Evolutionary conservation across 345 rosid species (phyloP).

Genomic region (Garcia nutans): DNA sequence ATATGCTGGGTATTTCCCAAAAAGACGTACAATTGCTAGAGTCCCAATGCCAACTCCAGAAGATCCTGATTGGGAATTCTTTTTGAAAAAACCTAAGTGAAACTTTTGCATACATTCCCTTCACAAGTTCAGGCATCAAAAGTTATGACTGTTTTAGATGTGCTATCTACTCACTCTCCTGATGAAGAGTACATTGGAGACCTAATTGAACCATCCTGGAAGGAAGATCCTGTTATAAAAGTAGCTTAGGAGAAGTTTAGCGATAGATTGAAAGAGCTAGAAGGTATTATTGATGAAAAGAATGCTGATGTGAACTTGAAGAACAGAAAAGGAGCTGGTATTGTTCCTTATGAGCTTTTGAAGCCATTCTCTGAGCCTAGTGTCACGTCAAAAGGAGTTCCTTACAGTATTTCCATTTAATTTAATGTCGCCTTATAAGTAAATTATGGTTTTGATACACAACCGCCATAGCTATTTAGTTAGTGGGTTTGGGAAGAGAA

Average conservation of each 20-base stretch:
- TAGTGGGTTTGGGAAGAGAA: no score
- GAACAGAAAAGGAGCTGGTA: conserved; percentile 23
- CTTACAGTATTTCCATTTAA: conserved; percentile 23
- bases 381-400: conserved; percentile 23
- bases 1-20: conserved; percentile 41
- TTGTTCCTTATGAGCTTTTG: conserved; percentile 19
- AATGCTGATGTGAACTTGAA: conserved; percentile 12
- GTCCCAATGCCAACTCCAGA: background rate
- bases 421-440: no score
- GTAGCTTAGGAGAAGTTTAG: conserved; percentile 17
- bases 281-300: conserved; percentile 17
- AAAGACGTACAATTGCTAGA: conserved; percentile 34
- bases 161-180: conserved; percentile 21
- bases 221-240: conserved; percentile 5
- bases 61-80: background rate
- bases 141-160: conserved; percentile 15
- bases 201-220: conserved; percentile 14
- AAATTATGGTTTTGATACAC: no score
- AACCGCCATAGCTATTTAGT: no score
- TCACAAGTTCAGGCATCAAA: conserved; percentile 43
- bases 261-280: conserved; percentile 18
- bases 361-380: conserved; percentile 17
- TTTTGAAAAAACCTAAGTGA: conserved; percentile 39
- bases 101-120: conserved; percentile 29
- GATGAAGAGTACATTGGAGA: conserved; percentile 23